Conservation (phyloP, 129 eudicot species). For the Helichrysum umbraculigerum region DNA sequence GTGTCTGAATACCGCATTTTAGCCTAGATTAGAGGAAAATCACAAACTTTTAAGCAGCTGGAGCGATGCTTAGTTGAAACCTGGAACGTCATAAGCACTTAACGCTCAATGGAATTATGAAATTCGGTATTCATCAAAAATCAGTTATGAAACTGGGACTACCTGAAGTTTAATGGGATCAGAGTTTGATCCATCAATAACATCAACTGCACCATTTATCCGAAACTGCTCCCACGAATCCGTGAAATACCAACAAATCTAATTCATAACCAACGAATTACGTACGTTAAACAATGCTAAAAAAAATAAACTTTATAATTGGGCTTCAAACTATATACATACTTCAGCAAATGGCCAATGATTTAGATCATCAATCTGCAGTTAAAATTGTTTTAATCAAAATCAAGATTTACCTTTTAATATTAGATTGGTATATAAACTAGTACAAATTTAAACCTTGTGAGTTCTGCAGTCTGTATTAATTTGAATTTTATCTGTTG, state of each 20-base stretch:
- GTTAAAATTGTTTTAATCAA: background rate
- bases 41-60: background rate
- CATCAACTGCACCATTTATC: constrained; percentile 70
- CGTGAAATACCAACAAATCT: constrained; percentile 95
- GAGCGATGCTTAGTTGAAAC: background rate
- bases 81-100: background rate
- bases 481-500: constrained; percentile 69
- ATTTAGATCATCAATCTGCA: constrained; percentile 94
- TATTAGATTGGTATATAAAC: background rate
- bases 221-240: constrained; percentile 96
- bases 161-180: constrained; percentile 73
- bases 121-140: no score
- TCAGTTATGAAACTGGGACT: no score
- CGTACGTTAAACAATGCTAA: background rate
- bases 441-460: constrained; percentile 49
- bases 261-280: constrained; percentile 13
- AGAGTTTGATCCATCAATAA: constrained; percentile 74
- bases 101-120: background rate
- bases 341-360: constrained; percentile 91
- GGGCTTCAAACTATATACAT: constrained; percentile 18
- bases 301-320: no score
- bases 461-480: constrained; percentile 76
- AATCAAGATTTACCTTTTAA: constrained; percentile 21
- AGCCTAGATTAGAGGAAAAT: background rate
- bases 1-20: background rate